phyloP scores from a whole-genome alignment of 192 early-diverging fungal species.

The Entomortierella parvispora region DNA sequence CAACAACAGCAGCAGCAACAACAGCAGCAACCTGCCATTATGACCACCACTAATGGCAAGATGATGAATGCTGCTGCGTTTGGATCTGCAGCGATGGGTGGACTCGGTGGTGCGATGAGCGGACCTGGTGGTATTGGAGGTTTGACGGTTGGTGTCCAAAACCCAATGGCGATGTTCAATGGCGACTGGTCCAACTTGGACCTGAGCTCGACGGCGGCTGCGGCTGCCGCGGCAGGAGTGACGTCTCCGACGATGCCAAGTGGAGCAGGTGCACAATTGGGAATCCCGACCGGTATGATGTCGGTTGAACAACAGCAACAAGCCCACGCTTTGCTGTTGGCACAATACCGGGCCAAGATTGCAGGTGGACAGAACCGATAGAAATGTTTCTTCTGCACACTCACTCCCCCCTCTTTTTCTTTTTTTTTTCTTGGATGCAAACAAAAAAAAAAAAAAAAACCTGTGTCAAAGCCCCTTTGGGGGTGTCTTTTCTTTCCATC shows the following conservation, averaged over 20 bases:
- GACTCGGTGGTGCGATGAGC: constrained; percentile 17
- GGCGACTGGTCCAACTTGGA: constrained; percentile 51
- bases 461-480: no score
- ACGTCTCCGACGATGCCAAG: constrained; percentile 28
- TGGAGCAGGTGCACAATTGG: constrained; percentile 22
- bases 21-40: constrained; percentile 34
- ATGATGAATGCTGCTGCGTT: constrained; percentile 47
- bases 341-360: constrained; percentile 50
- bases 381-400: no score
- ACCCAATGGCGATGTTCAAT: constrained; percentile 52
- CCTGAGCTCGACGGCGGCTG: constrained; percentile 43
- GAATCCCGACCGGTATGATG: constrained; percentile 50
- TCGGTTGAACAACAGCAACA: constrained; percentile 50
- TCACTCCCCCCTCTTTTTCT: neutral
- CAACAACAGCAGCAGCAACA: constrained; percentile 22
- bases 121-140: constrained; percentile 13
- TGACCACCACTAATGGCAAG: constrained; percentile 53
- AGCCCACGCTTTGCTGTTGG: constrained; percentile 40
- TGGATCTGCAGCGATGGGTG: constrained; percentile 19
- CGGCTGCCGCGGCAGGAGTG: constrained; percentile 39
- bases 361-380: constrained; percentile 42
- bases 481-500: no score
- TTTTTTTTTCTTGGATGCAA: neutral
- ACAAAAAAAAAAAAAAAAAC: neutral
- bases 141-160: constrained; percentile 43